Conservation (phyloP, 2,329 filamentous ascomycete genomes). For the Lecanosticta acicola region DNA sequence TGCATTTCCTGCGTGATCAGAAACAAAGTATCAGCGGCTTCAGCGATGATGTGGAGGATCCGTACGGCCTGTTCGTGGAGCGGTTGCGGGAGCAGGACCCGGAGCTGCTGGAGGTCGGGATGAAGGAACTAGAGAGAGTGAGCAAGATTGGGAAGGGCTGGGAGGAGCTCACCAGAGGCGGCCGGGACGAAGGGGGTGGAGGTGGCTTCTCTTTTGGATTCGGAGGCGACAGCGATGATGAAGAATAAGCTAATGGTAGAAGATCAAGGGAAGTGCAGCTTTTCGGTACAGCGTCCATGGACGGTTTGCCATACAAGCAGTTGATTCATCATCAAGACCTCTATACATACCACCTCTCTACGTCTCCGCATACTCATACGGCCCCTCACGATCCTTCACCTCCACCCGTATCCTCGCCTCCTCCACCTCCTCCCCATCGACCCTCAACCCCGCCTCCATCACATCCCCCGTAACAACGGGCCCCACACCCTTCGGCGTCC, state of each 20-base stretch:
- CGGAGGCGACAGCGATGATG: conserved; percentile 47
- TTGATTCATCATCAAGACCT: background rate
- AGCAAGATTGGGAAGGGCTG: conserved; percentile 70
- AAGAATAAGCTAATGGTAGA: too few relatives aligned
- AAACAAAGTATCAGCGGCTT: conserved; percentile 86
- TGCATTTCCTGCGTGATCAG: conserved; percentile 77
- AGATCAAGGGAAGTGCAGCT: background rate
- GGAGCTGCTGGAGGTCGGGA: conserved; percentile 59
- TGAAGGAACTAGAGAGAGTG: conserved; percentile 60
- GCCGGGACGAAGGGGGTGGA: conserved; percentile 39
- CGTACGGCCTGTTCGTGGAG: conserved; percentile 68
- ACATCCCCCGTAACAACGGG: conserved; percentile 78
- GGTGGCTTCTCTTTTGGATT: conserved; percentile 59
- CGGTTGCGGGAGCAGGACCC: conserved; percentile 60
- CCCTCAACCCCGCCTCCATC: conserved; percentile 75
- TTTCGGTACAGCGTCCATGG: background rate
- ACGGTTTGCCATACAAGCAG: background rate
- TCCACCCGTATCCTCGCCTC: conserved; percentile 78
- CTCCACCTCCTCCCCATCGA: conserved; percentile 75
- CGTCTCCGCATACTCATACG: conserved; percentile 63
- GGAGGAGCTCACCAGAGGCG: conserved; percentile 66
- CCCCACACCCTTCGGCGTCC: conserved; percentile 93
- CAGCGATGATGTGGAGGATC: conserved; percentile 61
- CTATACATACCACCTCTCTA: conserved; percentile 30
- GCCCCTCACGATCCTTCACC: conserved; percentile 71